Conservation (phyloP, 2,329 filamentous ascomycete species). For the Coniochaeta sp. region DNA sequence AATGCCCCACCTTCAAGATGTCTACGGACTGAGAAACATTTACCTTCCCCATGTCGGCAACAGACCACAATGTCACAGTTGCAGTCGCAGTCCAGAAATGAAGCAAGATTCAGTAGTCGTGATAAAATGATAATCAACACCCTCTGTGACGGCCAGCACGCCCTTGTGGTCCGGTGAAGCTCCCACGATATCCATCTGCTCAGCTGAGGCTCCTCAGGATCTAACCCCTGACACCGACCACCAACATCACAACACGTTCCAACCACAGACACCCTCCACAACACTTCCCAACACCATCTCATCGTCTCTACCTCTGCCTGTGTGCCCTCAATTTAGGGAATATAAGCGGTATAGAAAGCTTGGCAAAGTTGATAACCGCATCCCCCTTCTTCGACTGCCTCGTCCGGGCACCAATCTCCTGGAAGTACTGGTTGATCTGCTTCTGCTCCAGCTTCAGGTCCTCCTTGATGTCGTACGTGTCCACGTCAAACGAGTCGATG, state of each 20-base stretch:
- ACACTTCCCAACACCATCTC: background rate
- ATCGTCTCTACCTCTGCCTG: conserved; percentile 13
- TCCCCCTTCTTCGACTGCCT: conserved; percentile 54
- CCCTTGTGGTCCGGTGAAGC: no score
- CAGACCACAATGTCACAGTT: no score
- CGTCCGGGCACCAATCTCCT: conserved; percentile 67
- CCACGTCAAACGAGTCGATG: conserved; percentile 66
- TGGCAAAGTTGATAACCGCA: conserved; percentile 50
- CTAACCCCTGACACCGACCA: no score
- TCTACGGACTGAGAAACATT: no score
- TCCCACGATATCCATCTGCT: no score
- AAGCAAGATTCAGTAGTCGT: no score
- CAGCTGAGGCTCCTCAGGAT: no score
- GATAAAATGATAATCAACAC: no score
- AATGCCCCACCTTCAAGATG: no score
- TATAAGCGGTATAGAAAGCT: conserved; percentile 68
- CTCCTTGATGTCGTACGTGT: conserved; percentile 61
- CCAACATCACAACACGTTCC: background rate
- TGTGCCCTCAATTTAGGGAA: conserved; percentile 61
- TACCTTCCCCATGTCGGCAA: no score
- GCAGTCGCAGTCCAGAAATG: no score
- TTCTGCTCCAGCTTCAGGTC: conserved; percentile 68
- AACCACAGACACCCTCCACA: background rate
- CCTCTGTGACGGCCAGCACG: no score
- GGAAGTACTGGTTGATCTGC: conserved; percentile 64